Base-by-base conservation (phyloP, 768 basidiomycete genomes). In the Rhodosporidiobolus sp. region DNA sequence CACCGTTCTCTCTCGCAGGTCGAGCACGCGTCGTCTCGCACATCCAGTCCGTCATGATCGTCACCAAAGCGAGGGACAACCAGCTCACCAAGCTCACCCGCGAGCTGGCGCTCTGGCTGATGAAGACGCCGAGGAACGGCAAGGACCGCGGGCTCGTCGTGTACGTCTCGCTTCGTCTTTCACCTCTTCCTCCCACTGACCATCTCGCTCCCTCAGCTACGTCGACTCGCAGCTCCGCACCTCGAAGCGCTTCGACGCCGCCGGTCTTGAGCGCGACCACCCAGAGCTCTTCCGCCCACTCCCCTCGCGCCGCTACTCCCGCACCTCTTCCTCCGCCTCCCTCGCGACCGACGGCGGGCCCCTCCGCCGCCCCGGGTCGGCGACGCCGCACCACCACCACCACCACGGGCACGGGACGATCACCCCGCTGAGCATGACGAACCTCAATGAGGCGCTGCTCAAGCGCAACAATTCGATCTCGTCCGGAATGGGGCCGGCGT, bases 51-150 rank as follows among this genome's bases (percentile, higher is more conserved):
- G 86, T 99, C 74, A 85, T 99, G 69, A 92, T 99, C 80, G 88
- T 99, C 76, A 99, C 96, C 56, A 99, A 99, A 82, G 96, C 96
- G 50, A 85, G 94, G 63, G 96, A 99, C 83, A 99, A 98, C 80
- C 86, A 92, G 64, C 87, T 99, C 63, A 98, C 98, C 84, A 89
- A 90, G 79, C 86, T 99, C 58, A 99, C 96, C 0, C 86, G 94
- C 60, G 89, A 98, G 80, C 86, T 99, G 46, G 94, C 96, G 0
- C 83, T 98, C 28, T 97, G 94, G 81, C 87, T 98, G 69, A 98
- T 99, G 96, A 84, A 88, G 70, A 95, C 90, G 82, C 87, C 83
- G n/a, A 84, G 86, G 24, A 86, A 87, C 28, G 84, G 84, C 32
- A 62, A 65, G 35, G 78, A 81, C 45, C 87, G 94, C 52, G 94